Percentiles rank a stretch among this genome's conserved stretches.
Evolutionary conservation across 2,329 filamentous ascomycete genomes (phyloP).

Genomic region (Simplicillium aogashimaense): DNA sequence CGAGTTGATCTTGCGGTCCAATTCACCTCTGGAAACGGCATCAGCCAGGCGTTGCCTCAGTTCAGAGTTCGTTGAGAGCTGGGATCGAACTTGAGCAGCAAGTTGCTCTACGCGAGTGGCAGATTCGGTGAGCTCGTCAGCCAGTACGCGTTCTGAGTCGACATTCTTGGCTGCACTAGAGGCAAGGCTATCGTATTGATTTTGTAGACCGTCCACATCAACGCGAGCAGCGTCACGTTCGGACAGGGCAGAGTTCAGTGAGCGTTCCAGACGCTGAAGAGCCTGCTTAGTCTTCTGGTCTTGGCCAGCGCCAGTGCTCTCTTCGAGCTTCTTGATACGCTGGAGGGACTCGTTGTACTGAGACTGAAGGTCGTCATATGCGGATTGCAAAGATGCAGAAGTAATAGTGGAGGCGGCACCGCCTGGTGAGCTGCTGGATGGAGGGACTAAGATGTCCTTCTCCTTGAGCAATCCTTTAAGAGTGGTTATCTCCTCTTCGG

Average conservation of each 20-base stretch:
- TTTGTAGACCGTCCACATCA: conserved; percentile 52
- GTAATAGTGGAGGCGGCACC: conserved; percentile 36
- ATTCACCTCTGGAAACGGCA: conserved; percentile 75
- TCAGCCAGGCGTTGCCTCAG: conserved; percentile 68
- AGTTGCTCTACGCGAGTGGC: conserved; percentile 72
- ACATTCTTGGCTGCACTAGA: conserved; percentile 45
- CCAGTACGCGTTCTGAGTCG: conserved; percentile 52
- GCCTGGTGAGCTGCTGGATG: conserved; percentile 16
- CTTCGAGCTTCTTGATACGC: conserved; percentile 56
- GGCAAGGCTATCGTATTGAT: conserved; percentile 49
- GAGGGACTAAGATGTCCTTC: conserved; percentile 69
- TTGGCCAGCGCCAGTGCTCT: conserved; percentile 23
- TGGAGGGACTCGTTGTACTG: conserved; percentile 57
- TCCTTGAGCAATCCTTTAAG: conserved; percentile 69
- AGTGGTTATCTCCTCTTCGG: conserved; percentile 85
- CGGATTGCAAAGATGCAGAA: conserved; percentile 61
- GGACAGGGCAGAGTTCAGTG: conserved; percentile 57
- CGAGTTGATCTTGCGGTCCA: conserved; percentile 70
- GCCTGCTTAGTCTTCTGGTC: conserved; percentile 54
- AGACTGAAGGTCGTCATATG: conserved; percentile 67
- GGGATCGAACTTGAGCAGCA: conserved; percentile 66
- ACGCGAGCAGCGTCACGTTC: conserved; percentile 64
- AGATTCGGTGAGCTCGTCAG: conserved; percentile 61
- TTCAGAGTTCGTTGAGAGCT: conserved; percentile 67
- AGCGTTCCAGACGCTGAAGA: conserved; percentile 55